These are phyloP conservation scores for Sugiyamaella paludigena DNA, from an alignment of 1,139 yeast genomes.

Conservation along the genomic window DNA sequence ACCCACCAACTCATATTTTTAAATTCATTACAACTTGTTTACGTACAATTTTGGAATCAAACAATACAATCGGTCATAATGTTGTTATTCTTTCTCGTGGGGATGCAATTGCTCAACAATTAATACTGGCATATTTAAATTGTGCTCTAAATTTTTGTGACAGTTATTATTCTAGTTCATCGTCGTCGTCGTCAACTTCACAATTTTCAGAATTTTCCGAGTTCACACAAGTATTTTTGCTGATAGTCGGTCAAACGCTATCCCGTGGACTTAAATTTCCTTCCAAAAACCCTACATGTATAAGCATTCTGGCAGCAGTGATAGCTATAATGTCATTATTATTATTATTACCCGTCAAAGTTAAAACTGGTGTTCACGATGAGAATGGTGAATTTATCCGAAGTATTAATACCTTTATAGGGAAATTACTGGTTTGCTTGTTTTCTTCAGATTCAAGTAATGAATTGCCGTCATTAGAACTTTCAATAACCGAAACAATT, in stretches of 20 bases:
- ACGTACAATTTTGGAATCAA: neutral
- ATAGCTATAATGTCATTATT: neutral
- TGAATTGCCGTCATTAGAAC: neutral
- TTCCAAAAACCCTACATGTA: neutral
- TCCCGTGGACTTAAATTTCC: conserved; percentile 4
- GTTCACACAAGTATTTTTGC: conserved; percentile 3
- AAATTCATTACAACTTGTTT: neutral
- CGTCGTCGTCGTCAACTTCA: too few species aligned
- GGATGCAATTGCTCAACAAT: conserved; percentile 2
- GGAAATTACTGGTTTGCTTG: conserved; percentile 1
- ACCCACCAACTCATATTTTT: neutral
- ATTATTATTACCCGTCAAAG: too few species aligned
- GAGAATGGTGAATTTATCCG: too few species aligned
- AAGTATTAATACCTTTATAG: neutral
- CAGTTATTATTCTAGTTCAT: neutral
- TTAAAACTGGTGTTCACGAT: too few species aligned
- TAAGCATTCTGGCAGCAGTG: neutral
- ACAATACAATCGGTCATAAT: too few species aligned
- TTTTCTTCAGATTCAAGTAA: neutral
- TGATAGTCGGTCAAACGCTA: neutral
- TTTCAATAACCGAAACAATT: conserved; percentile 1
- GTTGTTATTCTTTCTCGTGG: conserved; percentile 1
- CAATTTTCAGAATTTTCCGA: neutral
- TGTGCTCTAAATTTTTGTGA: neutral
- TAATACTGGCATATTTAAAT: conserved; percentile 3